These are phyloP conservation scores for Ogataea henricii DNA, from an alignment of 805 yeast species.

Conservation along the genomic window DNA sequence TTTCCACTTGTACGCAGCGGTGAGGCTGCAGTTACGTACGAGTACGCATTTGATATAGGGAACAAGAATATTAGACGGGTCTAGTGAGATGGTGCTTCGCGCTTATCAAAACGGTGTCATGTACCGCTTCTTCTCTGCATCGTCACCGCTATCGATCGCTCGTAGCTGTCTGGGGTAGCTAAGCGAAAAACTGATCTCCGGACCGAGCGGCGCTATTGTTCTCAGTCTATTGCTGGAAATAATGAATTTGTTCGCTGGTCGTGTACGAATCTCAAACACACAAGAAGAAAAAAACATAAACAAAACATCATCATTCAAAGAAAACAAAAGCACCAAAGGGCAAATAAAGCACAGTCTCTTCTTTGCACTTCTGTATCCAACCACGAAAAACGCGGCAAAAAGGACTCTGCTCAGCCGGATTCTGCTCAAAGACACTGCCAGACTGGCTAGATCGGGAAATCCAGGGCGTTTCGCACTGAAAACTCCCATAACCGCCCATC, in stretches of 20 bases:
- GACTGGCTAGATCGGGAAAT: conserved; percentile 5
- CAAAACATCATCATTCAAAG: conserved; percentile 12
- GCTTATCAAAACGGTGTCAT: too few relatives aligned
- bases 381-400: background rate
- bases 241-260: conserved; percentile 5
- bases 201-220: background rate
- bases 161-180: background rate
- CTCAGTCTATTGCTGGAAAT: background rate
- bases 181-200: background rate
- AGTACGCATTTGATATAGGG: too few relatives aligned
- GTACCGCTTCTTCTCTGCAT: too few relatives aligned
- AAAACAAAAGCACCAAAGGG: conserved; percentile 4
- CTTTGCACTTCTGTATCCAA: background rate
- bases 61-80: too few relatives aligned
- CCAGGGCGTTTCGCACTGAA: background rate
- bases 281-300: conserved; percentile 14
- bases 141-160: too few relatives aligned
- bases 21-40: too few relatives aligned
- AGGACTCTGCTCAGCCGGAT: background rate
- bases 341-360: background rate
- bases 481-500: conserved; percentile 1
- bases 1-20: too few relatives aligned
- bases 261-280: conserved; percentile 11
- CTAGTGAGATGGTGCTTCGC: too few relatives aligned
- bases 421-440: background rate